Conservation (phyloP, 192 early-diverging fungal genomes). For the Pecoramyces ruminantium region DNA sequence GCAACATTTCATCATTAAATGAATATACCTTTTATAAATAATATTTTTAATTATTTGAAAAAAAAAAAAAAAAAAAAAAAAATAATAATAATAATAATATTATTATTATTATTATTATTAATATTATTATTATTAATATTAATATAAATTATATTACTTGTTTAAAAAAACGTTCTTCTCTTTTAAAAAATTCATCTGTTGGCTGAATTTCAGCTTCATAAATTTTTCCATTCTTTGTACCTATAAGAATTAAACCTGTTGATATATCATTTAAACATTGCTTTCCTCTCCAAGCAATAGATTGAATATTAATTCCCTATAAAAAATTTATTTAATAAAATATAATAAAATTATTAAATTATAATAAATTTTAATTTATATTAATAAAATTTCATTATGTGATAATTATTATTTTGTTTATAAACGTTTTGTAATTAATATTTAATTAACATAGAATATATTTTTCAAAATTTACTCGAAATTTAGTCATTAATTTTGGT, state of each 20-base stretch:
- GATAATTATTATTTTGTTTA: no score
- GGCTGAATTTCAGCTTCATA: slow-evolving; percentile 83
- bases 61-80: no score
- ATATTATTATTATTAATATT: no score
- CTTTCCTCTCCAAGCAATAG: slow-evolving; percentile 72
- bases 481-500: slow-evolving; percentile 55
- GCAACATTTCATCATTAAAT: slow-evolving; percentile 30
- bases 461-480: slow-evolving; percentile 34
- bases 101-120: not conserved
- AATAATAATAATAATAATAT: not conserved
- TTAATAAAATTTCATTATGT: no score
- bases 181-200: slow-evolving; percentile 64
- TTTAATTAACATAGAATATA: no score
- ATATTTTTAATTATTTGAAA: no score
- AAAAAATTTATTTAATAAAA: not conserved
- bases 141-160: slow-evolving; percentile 15
- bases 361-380: no score
- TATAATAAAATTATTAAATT: no score
- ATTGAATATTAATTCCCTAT: slow-evolving; percentile 61
- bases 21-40: slow-evolving; percentile 28
- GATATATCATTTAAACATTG: slow-evolving; percentile 28
- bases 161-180: slow-evolving; percentile 61
- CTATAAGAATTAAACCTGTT: slow-evolving; percentile 70
- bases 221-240: slow-evolving; percentile 67
- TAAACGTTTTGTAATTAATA: no score